Conservation (phyloP, 2,329 filamentous ascomycete species). For the Botrytis hyacinthi region DNA sequence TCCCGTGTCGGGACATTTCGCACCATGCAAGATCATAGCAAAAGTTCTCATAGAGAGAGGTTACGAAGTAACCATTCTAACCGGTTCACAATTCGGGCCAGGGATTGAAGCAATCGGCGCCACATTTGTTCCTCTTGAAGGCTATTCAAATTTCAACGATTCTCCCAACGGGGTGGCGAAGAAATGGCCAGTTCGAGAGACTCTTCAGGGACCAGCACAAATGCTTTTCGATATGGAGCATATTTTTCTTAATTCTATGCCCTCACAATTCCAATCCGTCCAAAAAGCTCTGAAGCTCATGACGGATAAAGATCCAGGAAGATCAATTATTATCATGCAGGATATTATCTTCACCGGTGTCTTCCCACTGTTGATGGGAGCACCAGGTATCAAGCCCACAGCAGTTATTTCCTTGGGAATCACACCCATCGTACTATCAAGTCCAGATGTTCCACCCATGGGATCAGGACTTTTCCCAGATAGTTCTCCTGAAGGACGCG, state of each 20-base stretch:
- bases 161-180: neutral
- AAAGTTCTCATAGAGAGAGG: constrained; percentile 38
- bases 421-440: constrained; percentile 39
- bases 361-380: constrained; percentile 35
- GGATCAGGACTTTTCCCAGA: constrained; percentile 42
- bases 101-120: constrained; percentile 42
- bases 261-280: neutral
- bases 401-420: constrained; percentile 44
- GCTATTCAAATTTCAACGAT: constrained; percentile 28
- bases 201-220: neutral
- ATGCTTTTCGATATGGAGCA: neutral
- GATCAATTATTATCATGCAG: neutral
- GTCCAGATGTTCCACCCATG: constrained; percentile 43
- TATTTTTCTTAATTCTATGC: neutral
- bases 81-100: constrained; percentile 40
- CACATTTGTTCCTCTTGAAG: constrained; percentile 38
- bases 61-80: constrained; percentile 45
- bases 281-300: neutral
- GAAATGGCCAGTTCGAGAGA: neutral
- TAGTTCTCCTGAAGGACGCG: constrained; percentile 40
- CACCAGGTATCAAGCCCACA: constrained; percentile 41
- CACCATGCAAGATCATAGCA: constrained; percentile 22
- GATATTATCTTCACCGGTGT: neutral
- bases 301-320: constrained; percentile 5
- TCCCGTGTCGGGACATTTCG: constrained; percentile 24